These are phyloP conservation scores for Microsporum audouinii DNA, from an alignment of 2,329 filamentous ascomycete genomes.

Conservation along the genomic window DNA sequence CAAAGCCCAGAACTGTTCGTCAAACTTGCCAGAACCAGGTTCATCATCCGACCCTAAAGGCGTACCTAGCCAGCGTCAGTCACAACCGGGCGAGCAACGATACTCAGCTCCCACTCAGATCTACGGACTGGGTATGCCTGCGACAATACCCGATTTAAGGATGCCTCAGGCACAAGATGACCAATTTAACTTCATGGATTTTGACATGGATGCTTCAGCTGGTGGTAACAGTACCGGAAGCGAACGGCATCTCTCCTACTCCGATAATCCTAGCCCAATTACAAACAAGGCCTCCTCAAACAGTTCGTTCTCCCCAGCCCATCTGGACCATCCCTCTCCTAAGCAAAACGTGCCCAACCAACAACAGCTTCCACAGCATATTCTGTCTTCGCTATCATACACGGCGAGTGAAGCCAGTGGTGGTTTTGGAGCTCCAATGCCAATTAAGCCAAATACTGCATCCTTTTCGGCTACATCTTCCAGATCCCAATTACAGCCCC, in stretches of 20 bases:
- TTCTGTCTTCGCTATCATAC: not conserved
- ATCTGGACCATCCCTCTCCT: slow-evolving; percentile 21
- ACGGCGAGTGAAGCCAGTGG: slow-evolving; percentile 8
- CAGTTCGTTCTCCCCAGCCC: slow-evolving; percentile 24
- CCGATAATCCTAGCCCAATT: slow-evolving; percentile 27
- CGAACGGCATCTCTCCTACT: slow-evolving; percentile 22
- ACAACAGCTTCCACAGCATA: not conserved
- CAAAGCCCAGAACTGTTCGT: not conserved
- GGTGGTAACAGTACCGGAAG: slow-evolving; percentile 19
- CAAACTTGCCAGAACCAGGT: not conserved
- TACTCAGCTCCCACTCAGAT: not conserved
- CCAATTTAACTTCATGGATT: slow-evolving; percentile 13
- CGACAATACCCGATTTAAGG: not conserved
- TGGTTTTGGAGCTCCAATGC: slow-evolving; percentile 12
- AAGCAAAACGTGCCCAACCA: slow-evolving; percentile 16
- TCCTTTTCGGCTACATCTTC: not conserved
- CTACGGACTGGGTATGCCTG: not conserved
- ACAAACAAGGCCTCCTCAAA: slow-evolving; percentile 30
- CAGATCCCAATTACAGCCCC: slow-evolving; percentile 11
- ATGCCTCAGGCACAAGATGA: slow-evolving; percentile 5
- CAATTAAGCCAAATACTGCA: slow-evolving; percentile 12
- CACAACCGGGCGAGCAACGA: not conserved
- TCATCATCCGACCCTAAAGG: not conserved
- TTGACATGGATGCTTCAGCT: slow-evolving; percentile 26
- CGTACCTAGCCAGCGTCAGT: not conserved